Conservation (phyloP, 257 asterid genomes). For the Plantago elongata region DNA sequence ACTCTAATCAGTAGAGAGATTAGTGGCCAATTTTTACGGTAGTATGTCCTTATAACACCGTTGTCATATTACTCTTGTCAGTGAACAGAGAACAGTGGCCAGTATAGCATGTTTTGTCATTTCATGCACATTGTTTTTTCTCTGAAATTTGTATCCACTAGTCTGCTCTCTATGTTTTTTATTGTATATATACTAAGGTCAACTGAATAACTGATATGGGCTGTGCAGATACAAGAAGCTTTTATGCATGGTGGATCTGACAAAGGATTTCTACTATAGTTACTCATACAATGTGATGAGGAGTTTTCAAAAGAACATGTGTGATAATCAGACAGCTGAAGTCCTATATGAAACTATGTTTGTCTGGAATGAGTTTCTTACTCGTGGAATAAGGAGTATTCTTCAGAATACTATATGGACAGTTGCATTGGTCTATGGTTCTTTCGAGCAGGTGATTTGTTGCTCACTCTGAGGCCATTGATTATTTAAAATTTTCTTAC, state of each 20-base stretch:
- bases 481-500: background rate
- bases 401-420: constrained; percentile 90
- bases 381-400: constrained; percentile 76
- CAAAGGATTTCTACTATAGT: constrained; percentile 97
- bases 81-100: too few species aligned
- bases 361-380: constrained; percentile 95
- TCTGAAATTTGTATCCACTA: constrained; percentile 11
- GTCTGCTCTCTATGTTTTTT: constrained; percentile 15
- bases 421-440: constrained; percentile 90
- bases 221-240: constrained; percentile 82
- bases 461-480: constrained; percentile 10
- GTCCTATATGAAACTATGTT: constrained; percentile 85
- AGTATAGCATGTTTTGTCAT: constrained; percentile 1
- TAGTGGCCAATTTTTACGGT: too few species aligned
- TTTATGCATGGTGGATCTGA: constrained; percentile 88
- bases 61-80: too few species aligned
- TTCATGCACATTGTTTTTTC: constrained; percentile 11
- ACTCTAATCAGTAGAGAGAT: too few species aligned
- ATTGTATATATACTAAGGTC: background rate
- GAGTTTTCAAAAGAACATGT: constrained; percentile 84
- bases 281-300: constrained; percentile 95
- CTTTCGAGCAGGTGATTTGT: constrained; percentile 78
- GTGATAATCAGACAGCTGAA: constrained; percentile 48
- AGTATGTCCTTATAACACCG: too few species aligned
- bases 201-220: constrained; percentile 14